Evolutionary conservation across 2,329 filamentous ascomycete species (phyloP), one percentile per base, ranked within the genome.

Genomic region (Cladosporium colombiae): DNA sequence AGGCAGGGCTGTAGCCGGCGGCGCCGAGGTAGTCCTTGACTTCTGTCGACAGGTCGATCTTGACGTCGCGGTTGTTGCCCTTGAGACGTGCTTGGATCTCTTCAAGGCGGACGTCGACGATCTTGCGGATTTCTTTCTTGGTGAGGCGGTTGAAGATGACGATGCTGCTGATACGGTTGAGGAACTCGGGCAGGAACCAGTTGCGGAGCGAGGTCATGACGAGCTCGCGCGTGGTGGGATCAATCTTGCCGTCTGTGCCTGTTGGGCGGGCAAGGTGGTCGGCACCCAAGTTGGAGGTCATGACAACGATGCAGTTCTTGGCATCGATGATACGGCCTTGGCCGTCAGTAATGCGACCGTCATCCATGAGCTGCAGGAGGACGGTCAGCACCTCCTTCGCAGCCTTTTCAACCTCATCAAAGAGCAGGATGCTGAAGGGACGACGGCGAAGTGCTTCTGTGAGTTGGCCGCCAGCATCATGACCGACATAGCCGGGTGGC

Each of bases 141-240:
- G 91, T 94, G 65, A 99, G 90, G 57, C 95, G 91, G 84, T 99
- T 99, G 87, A 99, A 99, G 81, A 99, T 97, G 81, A 99, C 93
- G 64, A 89, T 92, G 68, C 91, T 95, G 80, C 88, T 94, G 83
- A 99, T 98, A 77, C 95, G 92, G 85, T 99, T 99, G 70, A 99
- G 88, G 85, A 99, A 99, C 76, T 99, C 95, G 35, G 95, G 95
- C 2, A 99, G 84, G 88, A 99, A 99, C 83, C 96, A 98, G 83
- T 92, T 92, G 74, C 94, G 91, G 44, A 99, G 86, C 5, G 93
- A 88, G 62, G 88, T 90, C 89, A 95, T 96, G 74, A 99, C 94
- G 68, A 98, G 84, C 76, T 97, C 93, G 68, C 87, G 86, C 0
- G 93, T 97, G 1, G 90, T 89, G 0, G 88, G 84, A 72, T 99